Evolutionary conservation across 495 filamentous ascomycete genomes (phyloP).

Genomic region (Lasiosphaeris hirsuta): DNA sequence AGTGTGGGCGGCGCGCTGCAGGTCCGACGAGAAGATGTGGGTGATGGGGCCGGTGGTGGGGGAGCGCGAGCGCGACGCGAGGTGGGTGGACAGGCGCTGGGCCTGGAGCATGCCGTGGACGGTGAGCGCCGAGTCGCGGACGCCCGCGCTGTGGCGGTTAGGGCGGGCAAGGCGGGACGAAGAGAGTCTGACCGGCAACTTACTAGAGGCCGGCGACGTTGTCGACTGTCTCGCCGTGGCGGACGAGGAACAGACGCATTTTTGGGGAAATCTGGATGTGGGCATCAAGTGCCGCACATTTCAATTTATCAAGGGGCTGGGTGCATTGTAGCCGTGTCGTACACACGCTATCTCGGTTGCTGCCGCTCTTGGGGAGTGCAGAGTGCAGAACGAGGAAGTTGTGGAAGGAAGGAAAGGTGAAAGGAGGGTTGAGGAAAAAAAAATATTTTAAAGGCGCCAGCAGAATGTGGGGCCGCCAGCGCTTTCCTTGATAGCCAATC

Average conservation of each 20-base stretch:
- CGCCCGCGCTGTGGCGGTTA: slow-evolving; percentile 62
- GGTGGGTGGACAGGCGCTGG: slow-evolving; percentile 56
- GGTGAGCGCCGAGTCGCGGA: slow-evolving; percentile 74
- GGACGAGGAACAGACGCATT: slow-evolving; percentile 74
- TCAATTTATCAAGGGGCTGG: not conserved
- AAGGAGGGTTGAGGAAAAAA: not conserved
- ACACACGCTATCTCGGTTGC: not conserved
- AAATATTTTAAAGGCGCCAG: not conserved
- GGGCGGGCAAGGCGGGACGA: slow-evolving; percentile 4
- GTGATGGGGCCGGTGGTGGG: slow-evolving; percentile 44
- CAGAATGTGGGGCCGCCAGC: not conserved
- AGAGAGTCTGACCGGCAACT: slow-evolving; percentile 20
- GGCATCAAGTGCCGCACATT: slow-evolving; percentile 6
- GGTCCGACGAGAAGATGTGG: slow-evolving; percentile 74
- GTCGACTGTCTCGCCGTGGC: slow-evolving; percentile 86
- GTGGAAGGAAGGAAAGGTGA: not conserved
- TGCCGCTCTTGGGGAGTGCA: not conserved
- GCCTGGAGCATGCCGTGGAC: slow-evolving; percentile 79
- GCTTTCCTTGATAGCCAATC: not conserved
- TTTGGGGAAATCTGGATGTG: not conserved
- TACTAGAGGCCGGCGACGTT: slow-evolving; percentile 78
- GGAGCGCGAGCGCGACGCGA: slow-evolving; percentile 45
- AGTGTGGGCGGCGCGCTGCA: slow-evolving; percentile 69
- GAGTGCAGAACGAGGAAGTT: not conserved
- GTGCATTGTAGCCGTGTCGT: slow-evolving; percentile 1